Base-by-base conservation (phyloP, 73 alveolate genomes). In the Paramecium octaurelia region DNA sequence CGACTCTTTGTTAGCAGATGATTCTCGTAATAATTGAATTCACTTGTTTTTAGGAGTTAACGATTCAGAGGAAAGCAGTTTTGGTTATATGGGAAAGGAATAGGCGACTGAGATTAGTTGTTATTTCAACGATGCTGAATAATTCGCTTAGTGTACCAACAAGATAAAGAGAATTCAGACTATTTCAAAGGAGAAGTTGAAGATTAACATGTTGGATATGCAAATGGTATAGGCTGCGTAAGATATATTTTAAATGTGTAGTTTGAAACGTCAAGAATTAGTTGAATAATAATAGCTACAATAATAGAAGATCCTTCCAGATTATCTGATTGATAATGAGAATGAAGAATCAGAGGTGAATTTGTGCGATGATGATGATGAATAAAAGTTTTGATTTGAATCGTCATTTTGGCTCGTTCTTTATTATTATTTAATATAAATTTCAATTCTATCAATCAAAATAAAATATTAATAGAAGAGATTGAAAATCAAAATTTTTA, bases 51-150 rank as follows among this genome's bases (percentile, higher is more conserved):
- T 75, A 75, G 88, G 88, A 46, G 91, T 80, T 4, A 80, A 80
- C 44, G 91, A 80, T 14, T 80, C 91, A 18, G 91, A 80, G 29
- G 91, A 80, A 80, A 80, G 91, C 7, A 80, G 91, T 80, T 80
- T 80, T 80, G 91, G 75, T 3, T 80, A 80, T 23, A 43, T 80
- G 21, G 91, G 91, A n/a, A 80, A 80, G 14, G 91, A 80, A 14
- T 44, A 80, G 38, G 91, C 91, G 1, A 80, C 91, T 43, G 91
- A 80, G 24, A 42, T 80, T 44, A 80, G 91, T 80, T 80, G 50
- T 35, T 80, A 80, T 48, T 80, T 80, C 44, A 73, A 73, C 35
- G 27, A 31, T 73, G 59, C 57, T 20, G 40, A 35, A 73, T 36
- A 73, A 34, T 6, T 36, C 2, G 9, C 16, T 73, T 36, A 10